Base-by-base conservation (phyloP, 1,284 basidiomycete species). In the Trichosporon sp. region DNA sequence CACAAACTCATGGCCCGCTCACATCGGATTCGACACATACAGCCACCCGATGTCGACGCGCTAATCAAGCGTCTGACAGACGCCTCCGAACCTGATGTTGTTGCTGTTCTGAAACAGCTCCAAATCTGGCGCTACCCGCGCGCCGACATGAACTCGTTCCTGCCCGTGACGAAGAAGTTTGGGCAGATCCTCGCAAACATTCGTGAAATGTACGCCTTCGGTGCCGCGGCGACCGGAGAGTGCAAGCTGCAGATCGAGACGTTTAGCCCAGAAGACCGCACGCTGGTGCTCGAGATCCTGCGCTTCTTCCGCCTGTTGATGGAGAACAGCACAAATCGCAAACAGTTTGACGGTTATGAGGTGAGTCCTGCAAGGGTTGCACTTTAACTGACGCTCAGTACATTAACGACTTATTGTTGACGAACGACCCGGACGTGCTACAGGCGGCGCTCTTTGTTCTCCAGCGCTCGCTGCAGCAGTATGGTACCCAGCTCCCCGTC, bases 261-360 rank as follows among this genome's bases (percentile, higher is more conserved):
- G 29, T 97, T 99, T 76, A 87, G 87, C 0, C 86, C 88, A 0
- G 80, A 84, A 52, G 88, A 88, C 44, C 95, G 94, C 83, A 85
- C 85, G 65, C 84, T 88, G 3, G 78, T 96, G 14, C 86, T 89
- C 67, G 88, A 90, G 74, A 89, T 99, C 68, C 85, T 99, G 64
- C 85, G 88, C 70, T 95, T 99, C 71, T 88, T 93, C 79, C 86
- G 91, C 61, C 82, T 99, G 54, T 82, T 99, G 59, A 83, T 99
- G 74, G 96, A 99, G 82, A 98, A 98, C 79, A 96, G 95, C 65
- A 99, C 95, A 56, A 99, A 96, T 77, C 85, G 96, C 75, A 99
- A 98, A 84, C 90, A 95, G 65, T 99, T 91, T 81, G 89, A 87
- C 66, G 97, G 94, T 3, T 99, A 97, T 79, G 96, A 99, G 79